Base-by-base conservation (phyloP, 306 rosid species). In the Acacia crassicarpa region DNA sequence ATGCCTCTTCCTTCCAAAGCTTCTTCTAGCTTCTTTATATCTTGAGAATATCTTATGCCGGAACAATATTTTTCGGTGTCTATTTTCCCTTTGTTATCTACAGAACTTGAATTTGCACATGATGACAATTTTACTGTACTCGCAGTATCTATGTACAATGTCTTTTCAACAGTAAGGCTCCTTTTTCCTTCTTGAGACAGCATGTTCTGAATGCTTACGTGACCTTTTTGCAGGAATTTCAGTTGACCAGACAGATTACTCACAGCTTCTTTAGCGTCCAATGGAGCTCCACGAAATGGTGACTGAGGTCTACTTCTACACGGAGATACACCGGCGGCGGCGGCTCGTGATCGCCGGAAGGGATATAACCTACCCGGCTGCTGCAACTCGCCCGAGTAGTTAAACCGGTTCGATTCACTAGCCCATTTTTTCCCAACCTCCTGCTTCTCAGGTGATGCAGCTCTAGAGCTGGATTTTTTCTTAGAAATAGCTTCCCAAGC, bases 91-190 rank as follows among this genome's bases (percentile, higher is more conserved):
- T 22, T 67, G 70, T 17, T 78, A 76, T 73, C 84, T n/a, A 81
- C 79, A 84, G 67, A 83, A 83, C 82, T 75, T 48, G 89, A 87
- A 70, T 85, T 87, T 80, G 85, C 75, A 78, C 25, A 41, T 22
- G 88, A 71, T 27, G 88, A 71, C 20, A 11, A 44, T 81, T 82
- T 84, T 45, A 79, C 76, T 68, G 78, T 85, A 72, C 88, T 90
- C 40, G 78, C 90, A 84, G 92, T 77, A 81, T 93, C 98, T 82
- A 91, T 84, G 78, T 88, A 87, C 80, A 91, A 78, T 45, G 93
- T 87, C 83, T 91, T 95, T 87, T 91, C 99, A 41, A 83, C 75
- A 20, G 86, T 56, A 66, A 87, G 77, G 73, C 72, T 87, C 80
- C 54, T 85, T 82, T 77, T 83, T 84, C 78, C 71, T 81, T 73